phyloP scores from a whole-genome alignment of 116 monocot genomes.

The Phalaenopsis hybrid region DNA sequence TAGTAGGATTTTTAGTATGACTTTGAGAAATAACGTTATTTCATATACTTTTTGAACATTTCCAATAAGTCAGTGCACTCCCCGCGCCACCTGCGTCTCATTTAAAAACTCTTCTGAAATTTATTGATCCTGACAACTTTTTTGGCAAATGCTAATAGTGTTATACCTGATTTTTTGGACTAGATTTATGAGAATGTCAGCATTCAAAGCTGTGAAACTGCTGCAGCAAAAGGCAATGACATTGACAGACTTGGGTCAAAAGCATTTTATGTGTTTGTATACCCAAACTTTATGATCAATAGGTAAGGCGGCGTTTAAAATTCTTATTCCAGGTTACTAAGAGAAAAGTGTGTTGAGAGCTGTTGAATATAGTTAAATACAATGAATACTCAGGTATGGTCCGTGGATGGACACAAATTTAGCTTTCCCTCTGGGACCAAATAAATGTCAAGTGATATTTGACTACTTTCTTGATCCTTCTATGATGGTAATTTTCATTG shows the following conservation, averaged over 20 bases:
- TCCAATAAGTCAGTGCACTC: too few relatives aligned
- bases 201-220: slow-evolving; percentile 65
- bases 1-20: background rate
- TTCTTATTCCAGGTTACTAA: background rate
- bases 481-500: slow-evolving; percentile 36
- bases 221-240: slow-evolving; percentile 16
- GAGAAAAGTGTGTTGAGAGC: background rate
- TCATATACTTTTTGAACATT: background rate
- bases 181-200: slow-evolving; percentile 81
- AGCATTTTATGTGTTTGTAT: slow-evolving; percentile 83
- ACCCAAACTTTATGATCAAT: slow-evolving; percentile 96
- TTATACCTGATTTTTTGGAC: background rate
- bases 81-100: too few relatives aligned
- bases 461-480: slow-evolving; percentile 77
- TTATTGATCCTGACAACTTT: background rate
- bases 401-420: slow-evolving; percentile 95
- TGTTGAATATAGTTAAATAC: background rate
- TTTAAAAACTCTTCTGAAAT: background rate
- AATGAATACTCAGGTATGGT: slow-evolving; percentile 54
- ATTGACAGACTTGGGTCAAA: slow-evolving; percentile 70
- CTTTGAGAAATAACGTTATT: background rate
- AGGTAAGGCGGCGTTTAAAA: slow-evolving; percentile 27
- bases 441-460: slow-evolving; percentile 72
- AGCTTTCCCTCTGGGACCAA: slow-evolving; percentile 52
- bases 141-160: background rate